A percentile compares a stretch with the other conserved stretches of the same genome.
These are phyloP conservation scores for Phaeolepiota aurea DNA, from an alignment of 768 basidiomycete species.

Conservation along the genomic window DNA sequence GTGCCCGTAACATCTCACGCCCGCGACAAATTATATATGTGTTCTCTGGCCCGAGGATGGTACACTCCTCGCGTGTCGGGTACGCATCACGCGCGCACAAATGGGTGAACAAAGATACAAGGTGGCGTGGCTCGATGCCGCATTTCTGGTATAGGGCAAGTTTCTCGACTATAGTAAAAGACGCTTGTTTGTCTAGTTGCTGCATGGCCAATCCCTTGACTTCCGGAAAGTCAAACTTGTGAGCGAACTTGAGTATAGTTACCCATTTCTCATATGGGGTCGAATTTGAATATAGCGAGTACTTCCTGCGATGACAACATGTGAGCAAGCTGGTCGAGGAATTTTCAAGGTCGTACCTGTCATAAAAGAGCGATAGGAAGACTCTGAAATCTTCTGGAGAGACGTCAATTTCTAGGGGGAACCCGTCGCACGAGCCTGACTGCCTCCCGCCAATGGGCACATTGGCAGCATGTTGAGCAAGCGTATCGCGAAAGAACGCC, in stretches of 20 bases:
- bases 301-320: constrained; percentile 31
- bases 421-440: neutral
- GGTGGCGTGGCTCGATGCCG: constrained; percentile 33
- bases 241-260: constrained; percentile 47
- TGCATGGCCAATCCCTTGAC: constrained; percentile 51
- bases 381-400: neutral
- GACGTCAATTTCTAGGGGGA: neutral
- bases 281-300: constrained; percentile 50
- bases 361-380: constrained; percentile 54
- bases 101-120: constrained; percentile 47
- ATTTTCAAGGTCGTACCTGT: constrained; percentile 27
- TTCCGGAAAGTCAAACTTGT: constrained; percentile 47
- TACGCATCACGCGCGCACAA: constrained; percentile 44
- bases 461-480: constrained; percentile 17
- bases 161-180: constrained; percentile 31
- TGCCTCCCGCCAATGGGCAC: no score
- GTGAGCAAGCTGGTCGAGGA: neutral
- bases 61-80: constrained; percentile 46
- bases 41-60: constrained; percentile 43
- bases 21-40: constrained; percentile 38
- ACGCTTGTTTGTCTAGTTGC: constrained; percentile 40
- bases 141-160: constrained; percentile 50
- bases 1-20: constrained; percentile 36
- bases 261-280: constrained; percentile 46
- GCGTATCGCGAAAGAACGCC: constrained; percentile 28